Base-by-base conservation (phyloP, 768 basidiomycete genomes). In the Macrolepiota fuliginosa region DNA sequence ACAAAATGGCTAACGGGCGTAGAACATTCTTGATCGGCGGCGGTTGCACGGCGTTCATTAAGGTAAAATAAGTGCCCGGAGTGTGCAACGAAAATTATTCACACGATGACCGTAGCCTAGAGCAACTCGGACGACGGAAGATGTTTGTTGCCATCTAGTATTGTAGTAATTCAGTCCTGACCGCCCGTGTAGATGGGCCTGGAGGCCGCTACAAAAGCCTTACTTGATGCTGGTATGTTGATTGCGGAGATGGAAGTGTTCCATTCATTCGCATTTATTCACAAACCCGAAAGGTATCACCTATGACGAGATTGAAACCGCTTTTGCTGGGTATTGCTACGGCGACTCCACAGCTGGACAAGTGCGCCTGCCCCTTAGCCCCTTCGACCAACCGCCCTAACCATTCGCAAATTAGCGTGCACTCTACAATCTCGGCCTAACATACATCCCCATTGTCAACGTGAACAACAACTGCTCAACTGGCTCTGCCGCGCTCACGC, bases 401-500 rank as follows among this genome's bases (percentile, higher is more conserved):
- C 36, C 7, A 32, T 32, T 24, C 47, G 32, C 29, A 46, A 13
- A 52, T 1, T 68, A 94, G 86, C 81, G 91, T 15, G 85, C 91
- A 6, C 77, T 94, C 19, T 94, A 94, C 74, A 88, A 86, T 69
- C 85, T 94, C 45, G 92, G 92, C 19, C 80, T 94, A 71, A 94
- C 92, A 0, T 80, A 85, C 36, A 93, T 94, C 61, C 92, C 92
- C 0, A 87, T 94, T 68, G 81, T 88, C 54, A 94, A 94, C 66
- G 90, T 94, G 46, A 93, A 92, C 77, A 94, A 94, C 74, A 91
- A 91, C 72, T 93, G 92, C 68, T 88, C 91, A 3, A 92, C 92
- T 0, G 92, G 91, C 3, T 89, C 88, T 54, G 81, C 89, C 0
- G 91, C 93, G 4, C 78, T 94, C 22, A 91, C 83, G 71, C 83